Base-by-base conservation (phyloP, 1,139 yeast genomes). In the Taphrina pruni region DNA sequence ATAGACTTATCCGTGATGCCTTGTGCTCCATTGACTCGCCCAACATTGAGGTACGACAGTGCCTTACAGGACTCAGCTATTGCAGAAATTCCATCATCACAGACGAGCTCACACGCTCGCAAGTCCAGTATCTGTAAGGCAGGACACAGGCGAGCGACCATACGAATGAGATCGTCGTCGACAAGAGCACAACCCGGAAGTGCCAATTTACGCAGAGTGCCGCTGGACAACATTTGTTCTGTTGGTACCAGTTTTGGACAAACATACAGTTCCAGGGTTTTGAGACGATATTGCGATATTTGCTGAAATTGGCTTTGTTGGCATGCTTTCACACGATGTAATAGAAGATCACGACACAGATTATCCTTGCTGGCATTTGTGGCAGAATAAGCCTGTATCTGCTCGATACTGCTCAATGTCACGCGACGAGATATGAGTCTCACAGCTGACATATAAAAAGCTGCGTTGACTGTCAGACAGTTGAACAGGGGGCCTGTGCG, bases 101-200 rank as follows among this genome's bases (percentile, higher is more conserved):
- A 82, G 17, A 93, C 85, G 70, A 81, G 80, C 72, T 90, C 94
- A 78, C 97, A 92, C 0, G 97, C 97, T 60, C 98, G 82, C 39
- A 93, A 79, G 75, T 93, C 98, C 65, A 93, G 79, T 32, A 82
- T 81, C 72, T 84, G 85, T 68, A 93, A 80, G 60, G 83, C 82
- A 3, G 90, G 88, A 73, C 95, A 86, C 67, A 77, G 75, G 50
- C 80, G 78, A 4, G 89, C 83, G 3, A 90, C 82, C 64, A 79
- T 73, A 1, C 81, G 78, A 69, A 93, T 78, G 68, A 86, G 83
- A 1, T 79, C 77, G 77, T 93, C 97, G 75, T 85, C 86, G 9
- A 90, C 81, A 0, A 80, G 79, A 73, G 84, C 85, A 71, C 82
- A 80, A 0, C 97, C 97, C 0, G 97, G 95, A 12, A 93, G 79